Percentiles rank a stretch among this genome's conserved stretches.
Evolutionary conservation across 2,329 filamentous ascomycete species (phyloP).

Genomic region (Colletotrichum graminicola): DNA sequence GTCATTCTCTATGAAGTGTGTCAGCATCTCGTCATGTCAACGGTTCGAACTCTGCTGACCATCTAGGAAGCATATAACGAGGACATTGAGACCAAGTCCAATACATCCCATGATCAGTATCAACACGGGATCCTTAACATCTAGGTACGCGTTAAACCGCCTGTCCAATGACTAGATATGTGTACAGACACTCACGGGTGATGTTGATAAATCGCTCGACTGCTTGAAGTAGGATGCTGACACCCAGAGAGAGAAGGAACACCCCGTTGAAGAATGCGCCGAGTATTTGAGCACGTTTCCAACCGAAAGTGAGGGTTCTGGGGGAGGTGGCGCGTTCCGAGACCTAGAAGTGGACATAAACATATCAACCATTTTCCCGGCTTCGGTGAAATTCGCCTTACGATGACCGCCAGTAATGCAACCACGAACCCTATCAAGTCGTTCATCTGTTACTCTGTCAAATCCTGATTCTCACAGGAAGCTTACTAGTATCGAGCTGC

Average conservation of each 20-base stretch:
- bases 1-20: neutral
- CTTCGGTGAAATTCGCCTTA: constrained; percentile 50
- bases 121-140: constrained; percentile 72
- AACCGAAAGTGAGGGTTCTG: constrained; percentile 76
- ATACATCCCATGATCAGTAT: constrained; percentile 78
- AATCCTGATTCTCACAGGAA: no score
- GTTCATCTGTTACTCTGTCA: constrained; percentile 65
- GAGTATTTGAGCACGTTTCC: constrained; percentile 78
- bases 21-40: neutral
- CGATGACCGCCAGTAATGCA: constrained; percentile 73
- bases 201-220: constrained; percentile 76
- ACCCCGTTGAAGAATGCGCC: constrained; percentile 86
- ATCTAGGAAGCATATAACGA: constrained; percentile 75
- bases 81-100: constrained; percentile 75
- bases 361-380: neutral
- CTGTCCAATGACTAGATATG: neutral
- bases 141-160: constrained; percentile 52
- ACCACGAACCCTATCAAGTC: constrained; percentile 78
- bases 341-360: constrained; percentile 59
- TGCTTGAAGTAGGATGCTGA: constrained; percentile 80
- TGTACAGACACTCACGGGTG: constrained; percentile 56
- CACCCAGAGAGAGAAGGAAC: constrained; percentile 77
- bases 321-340: constrained; percentile 69
- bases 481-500: neutral
- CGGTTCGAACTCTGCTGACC: constrained; percentile 53